Conservation (phyloP, 164 flowering plant species). For the Saururus chinensis region DNA sequence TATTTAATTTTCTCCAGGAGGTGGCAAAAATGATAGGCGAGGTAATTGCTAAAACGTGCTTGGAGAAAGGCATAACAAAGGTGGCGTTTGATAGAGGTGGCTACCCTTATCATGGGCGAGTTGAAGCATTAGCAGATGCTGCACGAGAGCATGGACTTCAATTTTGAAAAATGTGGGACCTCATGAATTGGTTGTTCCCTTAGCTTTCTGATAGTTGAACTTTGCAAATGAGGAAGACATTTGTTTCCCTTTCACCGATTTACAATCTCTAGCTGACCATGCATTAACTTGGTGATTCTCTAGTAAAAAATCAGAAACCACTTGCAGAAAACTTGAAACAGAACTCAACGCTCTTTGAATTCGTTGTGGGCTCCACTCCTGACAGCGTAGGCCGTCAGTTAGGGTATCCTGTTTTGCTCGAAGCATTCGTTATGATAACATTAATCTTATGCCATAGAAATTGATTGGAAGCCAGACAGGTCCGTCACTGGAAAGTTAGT, state of each 20-base stretch:
- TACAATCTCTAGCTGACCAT: no score
- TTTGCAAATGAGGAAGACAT: not conserved
- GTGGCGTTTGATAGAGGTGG: slow-evolving; percentile 97
- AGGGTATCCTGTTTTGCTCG: no score
- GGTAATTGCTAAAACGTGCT: slow-evolving; percentile 73
- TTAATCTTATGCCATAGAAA: no score
- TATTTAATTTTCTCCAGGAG: slow-evolving; percentile 36
- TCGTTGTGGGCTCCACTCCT: no score
- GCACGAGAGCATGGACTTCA: slow-evolving; percentile 91
- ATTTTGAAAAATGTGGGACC: slow-evolving; percentile 30
- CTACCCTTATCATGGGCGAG: slow-evolving; percentile 87
- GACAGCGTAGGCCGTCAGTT: no score
- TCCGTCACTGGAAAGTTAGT: no score
- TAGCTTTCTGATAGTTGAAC: not conserved
- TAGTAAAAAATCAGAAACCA: no score
- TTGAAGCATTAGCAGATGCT: slow-evolving; percentile 82
- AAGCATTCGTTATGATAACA: no score
- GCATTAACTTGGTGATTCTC: not conserved
- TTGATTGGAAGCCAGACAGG: no score
- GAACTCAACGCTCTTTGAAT: no score
- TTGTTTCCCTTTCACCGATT: not conserved
- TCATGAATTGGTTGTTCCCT: not conserved
- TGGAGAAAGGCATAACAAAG: slow-evolving; percentile 83
- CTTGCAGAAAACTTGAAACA: no score
- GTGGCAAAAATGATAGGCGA: slow-evolving; percentile 88